phyloP scores from a whole-genome alignment of 179 eudicot species.

The Beta lomatogona region DNA sequence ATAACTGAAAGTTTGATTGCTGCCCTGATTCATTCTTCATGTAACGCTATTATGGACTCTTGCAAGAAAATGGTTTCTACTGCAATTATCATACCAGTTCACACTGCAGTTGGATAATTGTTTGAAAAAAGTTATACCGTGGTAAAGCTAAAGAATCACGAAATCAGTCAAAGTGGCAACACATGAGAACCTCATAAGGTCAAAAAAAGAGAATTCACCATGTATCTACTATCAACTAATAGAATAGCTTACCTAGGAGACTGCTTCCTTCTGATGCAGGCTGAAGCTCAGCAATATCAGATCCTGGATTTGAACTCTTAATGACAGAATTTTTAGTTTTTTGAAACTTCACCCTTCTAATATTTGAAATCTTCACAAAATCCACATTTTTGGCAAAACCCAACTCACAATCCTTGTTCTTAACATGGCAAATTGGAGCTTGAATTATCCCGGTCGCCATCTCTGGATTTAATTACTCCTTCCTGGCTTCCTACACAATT shows the following conservation, averaged over 20 bases:
- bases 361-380: conserved; percentile 59
- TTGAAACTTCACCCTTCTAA: conserved; percentile 50
- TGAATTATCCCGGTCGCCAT: conserved; percentile 87
- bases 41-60: background rate
- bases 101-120: background rate
- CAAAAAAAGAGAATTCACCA: background rate
- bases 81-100: no score
- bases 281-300: conserved; percentile 83
- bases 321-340: conserved; percentile 51
- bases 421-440: conserved; percentile 63
- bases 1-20: background rate
- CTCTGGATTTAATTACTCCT: conserved; percentile 14
- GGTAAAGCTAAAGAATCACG: background rate
- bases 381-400: conserved; percentile 61
- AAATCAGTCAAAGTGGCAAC: background rate
- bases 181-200: background rate
- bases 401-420: conserved; percentile 51
- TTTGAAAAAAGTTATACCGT: background rate
- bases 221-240: background rate
- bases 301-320: conserved; percentile 65
- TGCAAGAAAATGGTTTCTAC: background rate
- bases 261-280: conserved; percentile 91
- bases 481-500: conserved; percentile 28
- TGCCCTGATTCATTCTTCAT: background rate
- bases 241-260: conserved; percentile 58